Conservation (phyloP, 257 asterid species). For the Jasminum sambac region DNA sequence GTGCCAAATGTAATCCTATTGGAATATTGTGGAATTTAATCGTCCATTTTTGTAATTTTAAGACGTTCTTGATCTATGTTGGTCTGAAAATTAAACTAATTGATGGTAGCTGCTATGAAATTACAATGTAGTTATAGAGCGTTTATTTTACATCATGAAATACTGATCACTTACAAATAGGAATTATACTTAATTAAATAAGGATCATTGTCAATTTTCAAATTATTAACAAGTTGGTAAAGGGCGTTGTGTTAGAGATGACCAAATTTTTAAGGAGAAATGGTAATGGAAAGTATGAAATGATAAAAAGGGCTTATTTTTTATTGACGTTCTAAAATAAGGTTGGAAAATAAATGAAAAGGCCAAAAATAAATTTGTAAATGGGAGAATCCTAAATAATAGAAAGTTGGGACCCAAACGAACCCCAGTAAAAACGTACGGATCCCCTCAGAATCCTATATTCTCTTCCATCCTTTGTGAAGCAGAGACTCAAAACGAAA, state of each 20-base stretch:
- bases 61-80: not conserved
- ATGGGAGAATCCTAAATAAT: not conserved
- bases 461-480: conserved; percentile 39
- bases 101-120: too few relatives aligned
- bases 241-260: too few relatives aligned
- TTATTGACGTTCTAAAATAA: not conserved
- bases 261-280: too few relatives aligned
- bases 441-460: conserved; percentile 28
- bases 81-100: too few relatives aligned
- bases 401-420: not conserved
- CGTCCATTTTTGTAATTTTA: not conserved
- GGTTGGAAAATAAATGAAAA: not conserved
- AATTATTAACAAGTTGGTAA: too few relatives aligned
- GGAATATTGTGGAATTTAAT: not conserved
- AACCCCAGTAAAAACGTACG: conserved; percentile 20
- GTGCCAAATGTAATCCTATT: not conserved
- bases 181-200: too few relatives aligned
- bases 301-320: not conserved
- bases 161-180: too few relatives aligned
- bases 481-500: conserved; percentile 37
- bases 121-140: too few relatives aligned
- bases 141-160: too few relatives aligned
- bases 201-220: too few relatives aligned
- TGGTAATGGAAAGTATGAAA: too few relatives aligned
- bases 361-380: not conserved